phyloP scores from a whole-genome alignment of 768 basidiomycete species.

The Cystoderma amianthinum region DNA sequence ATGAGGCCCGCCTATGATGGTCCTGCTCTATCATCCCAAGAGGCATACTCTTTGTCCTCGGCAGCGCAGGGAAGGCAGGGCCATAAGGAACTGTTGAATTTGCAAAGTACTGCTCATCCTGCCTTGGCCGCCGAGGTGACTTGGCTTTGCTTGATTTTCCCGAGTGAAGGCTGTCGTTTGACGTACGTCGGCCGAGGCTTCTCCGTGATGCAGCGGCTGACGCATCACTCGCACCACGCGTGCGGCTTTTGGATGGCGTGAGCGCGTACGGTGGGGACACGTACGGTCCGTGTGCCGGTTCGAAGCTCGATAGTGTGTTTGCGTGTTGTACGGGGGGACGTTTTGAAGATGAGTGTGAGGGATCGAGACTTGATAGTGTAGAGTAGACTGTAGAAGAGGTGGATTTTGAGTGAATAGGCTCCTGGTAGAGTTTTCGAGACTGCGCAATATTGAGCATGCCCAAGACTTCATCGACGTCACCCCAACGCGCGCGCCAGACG shows the following conservation, averaged over 20 bases:
- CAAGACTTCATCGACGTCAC: conserved; percentile 51
- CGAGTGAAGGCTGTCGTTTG: conserved; percentile 14
- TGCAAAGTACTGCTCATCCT: conserved; percentile 16
- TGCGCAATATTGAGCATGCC: conserved; percentile 24
- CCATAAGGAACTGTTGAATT: conserved; percentile 8
- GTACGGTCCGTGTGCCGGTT: not conserved
- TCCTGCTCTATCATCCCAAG: conserved; percentile 8
- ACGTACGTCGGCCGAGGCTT: conserved; percentile 12
- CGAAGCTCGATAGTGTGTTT: not conserved
- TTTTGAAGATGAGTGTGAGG: conserved; percentile 4
- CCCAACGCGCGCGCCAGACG: conserved; percentile 68
- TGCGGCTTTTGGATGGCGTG: conserved; percentile 12
- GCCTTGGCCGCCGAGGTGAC: conserved; percentile 6
- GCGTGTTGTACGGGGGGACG: not conserved
- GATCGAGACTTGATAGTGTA: conserved; percentile 10
- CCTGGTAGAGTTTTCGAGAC: conserved; percentile 15
- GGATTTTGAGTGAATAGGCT: conserved; percentile 9
- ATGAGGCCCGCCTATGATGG: not conserved
- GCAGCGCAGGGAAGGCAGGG: conserved; percentile 9
- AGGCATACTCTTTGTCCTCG: conserved; percentile 50
- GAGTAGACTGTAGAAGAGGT: conserved; percentile 2
- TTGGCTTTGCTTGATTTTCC: conserved; percentile 13
- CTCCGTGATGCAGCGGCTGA: conserved; percentile 6
- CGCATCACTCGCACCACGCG: conserved; percentile 18
- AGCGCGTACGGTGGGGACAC: conserved; percentile 22